phyloP scores from a whole-genome alignment of 2,329 filamentous ascomycete genomes.

The Dactylellina cionopaga region DNA sequence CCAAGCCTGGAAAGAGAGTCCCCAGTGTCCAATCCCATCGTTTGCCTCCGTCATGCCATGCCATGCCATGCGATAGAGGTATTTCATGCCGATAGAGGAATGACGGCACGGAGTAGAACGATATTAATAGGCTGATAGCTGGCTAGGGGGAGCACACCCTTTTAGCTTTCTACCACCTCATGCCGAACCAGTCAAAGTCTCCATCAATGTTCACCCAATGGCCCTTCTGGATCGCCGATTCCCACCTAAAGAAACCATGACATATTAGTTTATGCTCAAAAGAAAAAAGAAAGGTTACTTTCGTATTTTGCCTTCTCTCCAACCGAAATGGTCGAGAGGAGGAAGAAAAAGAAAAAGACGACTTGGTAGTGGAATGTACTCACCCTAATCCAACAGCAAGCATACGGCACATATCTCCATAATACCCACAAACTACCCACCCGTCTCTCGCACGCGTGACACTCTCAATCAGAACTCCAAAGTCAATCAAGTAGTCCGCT shows the following conservation, averaged over 20 bases:
- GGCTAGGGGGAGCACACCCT: not conserved
- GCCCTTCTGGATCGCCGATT: slow-evolving; percentile 46
- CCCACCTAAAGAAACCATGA: slow-evolving; percentile 26
- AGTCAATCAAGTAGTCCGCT: slow-evolving; percentile 37
- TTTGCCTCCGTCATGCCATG: not conserved
- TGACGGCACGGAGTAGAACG: slow-evolving; percentile 15
- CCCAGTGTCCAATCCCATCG: slow-evolving; percentile 20
- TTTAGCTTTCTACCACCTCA: slow-evolving; percentile 35
- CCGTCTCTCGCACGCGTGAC: slow-evolving; percentile 24
- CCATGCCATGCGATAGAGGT: not conserved
- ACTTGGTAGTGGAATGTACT: slow-evolving; percentile 14
- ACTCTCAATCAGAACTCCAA: slow-evolving; percentile 29
- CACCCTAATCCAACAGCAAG: slow-evolving; percentile 50
- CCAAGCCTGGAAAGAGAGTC: not conserved
- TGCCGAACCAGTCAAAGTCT: slow-evolving; percentile 52
- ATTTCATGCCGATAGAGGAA: slow-evolving; percentile 34
- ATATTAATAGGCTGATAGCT: slow-evolving; percentile 10
- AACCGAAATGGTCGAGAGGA: not conserved
- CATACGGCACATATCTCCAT: slow-evolving; percentile 50
- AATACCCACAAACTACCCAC: slow-evolving; percentile 45
- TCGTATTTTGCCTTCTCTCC: slow-evolving; percentile 11
- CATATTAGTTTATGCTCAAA: not conserved
- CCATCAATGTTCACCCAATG: slow-evolving; percentile 53
- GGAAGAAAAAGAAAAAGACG: not conserved
- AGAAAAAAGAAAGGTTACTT: slow-evolving; percentile 12